These are phyloP conservation scores for Pistacia vera DNA, from an alignment of 345 rosid genomes.

Conservation along the genomic window DNA sequence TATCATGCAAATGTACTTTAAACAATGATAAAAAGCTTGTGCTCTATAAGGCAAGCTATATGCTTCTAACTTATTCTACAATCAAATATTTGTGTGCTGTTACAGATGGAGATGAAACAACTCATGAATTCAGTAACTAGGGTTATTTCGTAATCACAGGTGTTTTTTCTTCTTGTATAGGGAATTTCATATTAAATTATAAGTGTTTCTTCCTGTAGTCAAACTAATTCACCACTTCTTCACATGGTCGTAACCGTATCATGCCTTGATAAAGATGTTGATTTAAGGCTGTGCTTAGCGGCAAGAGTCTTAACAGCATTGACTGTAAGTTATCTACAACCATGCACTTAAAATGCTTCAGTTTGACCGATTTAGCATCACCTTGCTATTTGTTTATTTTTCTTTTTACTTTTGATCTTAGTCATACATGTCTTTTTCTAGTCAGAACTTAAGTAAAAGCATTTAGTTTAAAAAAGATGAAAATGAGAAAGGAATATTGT, in stretches of 20 bases:
- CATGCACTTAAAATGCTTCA: not conserved
- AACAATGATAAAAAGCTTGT: conserved; percentile 46
- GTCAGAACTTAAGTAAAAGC: too few relatives aligned
- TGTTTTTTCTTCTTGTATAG: not conserved
- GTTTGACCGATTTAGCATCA: not conserved
- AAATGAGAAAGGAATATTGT: too few relatives aligned
- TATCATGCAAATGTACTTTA: conserved; percentile 59
- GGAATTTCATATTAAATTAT: not conserved
- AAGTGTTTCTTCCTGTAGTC: conserved; percentile 24
- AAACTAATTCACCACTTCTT: conserved; percentile 42
- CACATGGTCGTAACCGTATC: conserved; percentile 60
- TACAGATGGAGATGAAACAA: not conserved
- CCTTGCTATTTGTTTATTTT: not conserved
- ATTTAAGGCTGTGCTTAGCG: conserved; percentile 60
- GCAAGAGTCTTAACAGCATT: conserved; percentile 44
- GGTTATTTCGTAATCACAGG: too few relatives aligned
- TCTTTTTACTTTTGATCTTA: not conserved
- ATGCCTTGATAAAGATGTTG: conserved; percentile 61
- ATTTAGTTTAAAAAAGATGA: too few relatives aligned
- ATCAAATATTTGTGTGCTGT: not conserved
- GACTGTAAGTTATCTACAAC: conserved; percentile 38
- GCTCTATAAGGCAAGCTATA: conserved; percentile 57
- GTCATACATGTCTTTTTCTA: too few relatives aligned
- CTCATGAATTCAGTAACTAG: not conserved
- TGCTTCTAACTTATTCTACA: not conserved